Conservation (phyloP, 2,329 filamentous ascomycete genomes). For the Periconia digitata region DNA sequence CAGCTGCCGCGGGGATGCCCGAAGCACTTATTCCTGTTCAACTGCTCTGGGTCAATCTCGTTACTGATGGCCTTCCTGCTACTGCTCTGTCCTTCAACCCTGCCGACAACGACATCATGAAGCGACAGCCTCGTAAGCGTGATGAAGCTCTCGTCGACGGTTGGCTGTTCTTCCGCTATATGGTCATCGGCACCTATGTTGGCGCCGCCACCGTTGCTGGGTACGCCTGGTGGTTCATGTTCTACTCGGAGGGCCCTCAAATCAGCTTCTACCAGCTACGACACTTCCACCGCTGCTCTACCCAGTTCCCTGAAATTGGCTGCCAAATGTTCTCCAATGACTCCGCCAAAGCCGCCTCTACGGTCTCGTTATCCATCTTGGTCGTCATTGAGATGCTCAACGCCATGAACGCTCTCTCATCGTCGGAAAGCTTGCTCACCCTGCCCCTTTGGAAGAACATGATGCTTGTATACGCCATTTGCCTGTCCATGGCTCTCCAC, state of each 20-base stretch:
- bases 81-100: constrained; percentile 98
- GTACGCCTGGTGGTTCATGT: constrained; percentile 99
- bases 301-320: constrained; percentile 83
- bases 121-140: constrained; percentile 82
- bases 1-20: constrained; percentile 93
- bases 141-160: constrained; percentile 90
- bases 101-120: constrained; percentile 98
- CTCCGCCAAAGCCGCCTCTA: constrained; percentile 86
- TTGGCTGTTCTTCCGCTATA: constrained; percentile 97
- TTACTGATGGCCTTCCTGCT: constrained; percentile 94
- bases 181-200: constrained; percentile 94
- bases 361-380: constrained; percentile 84
- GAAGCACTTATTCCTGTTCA: constrained; percentile 97
- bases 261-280: constrained; percentile 87
- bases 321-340: constrained; percentile 89
- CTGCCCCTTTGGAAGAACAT: constrained; percentile 98
- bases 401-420: constrained; percentile 96
- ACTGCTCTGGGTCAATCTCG: constrained; percentile 97
- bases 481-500: constrained; percentile 89
- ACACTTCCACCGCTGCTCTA: constrained; percentile 90
- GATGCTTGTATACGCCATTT: constrained; percentile 95
- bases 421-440: constrained; percentile 89
- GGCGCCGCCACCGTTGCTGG: constrained; percentile 92
- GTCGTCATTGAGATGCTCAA: constrained; percentile 99
- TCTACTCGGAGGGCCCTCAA: constrained; percentile 84